A percentile compares a stretch with the other conserved stretches of the same genome.
These are phyloP conservation scores for Tillandsia fasciculata DNA, from an alignment of 176 grass and related monocot genomes.

Conservation along the genomic window DNA sequence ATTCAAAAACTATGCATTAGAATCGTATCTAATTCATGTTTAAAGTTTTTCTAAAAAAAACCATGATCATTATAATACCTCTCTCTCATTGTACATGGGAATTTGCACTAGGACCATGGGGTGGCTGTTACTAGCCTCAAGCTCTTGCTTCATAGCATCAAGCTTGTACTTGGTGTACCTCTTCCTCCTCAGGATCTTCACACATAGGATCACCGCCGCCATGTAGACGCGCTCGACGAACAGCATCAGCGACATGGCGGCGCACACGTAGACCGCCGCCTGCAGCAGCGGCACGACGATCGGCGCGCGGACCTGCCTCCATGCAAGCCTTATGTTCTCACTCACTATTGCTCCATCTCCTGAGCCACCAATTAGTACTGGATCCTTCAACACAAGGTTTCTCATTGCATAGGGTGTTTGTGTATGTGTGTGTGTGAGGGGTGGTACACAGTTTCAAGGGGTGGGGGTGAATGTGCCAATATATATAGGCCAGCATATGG, in stretches of 20 bases:
- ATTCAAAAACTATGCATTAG: too few species aligned
- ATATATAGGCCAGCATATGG: neutral
- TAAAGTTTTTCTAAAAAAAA: neutral
- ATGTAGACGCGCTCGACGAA: slow-evolving; percentile 89
- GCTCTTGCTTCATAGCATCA: slow-evolving; percentile 7
- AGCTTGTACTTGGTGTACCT: slow-evolving; percentile 23
- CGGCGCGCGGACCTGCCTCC: slow-evolving; percentile 25
- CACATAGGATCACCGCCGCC: slow-evolving; percentile 44
- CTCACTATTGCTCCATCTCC: neutral
- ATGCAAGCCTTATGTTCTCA: slow-evolving; percentile 12
- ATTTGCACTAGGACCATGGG: slow-evolving; percentile 76
- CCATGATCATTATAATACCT: slow-evolving; percentile 22
- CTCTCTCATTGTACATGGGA: slow-evolving; percentile 92
- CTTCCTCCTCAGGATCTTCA: slow-evolving; percentile 39
- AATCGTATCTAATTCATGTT: neutral
- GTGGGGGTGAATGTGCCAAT: neutral
- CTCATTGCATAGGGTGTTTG: slow-evolving; percentile 14
- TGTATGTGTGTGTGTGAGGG: neutral
- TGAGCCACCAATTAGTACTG: neutral
- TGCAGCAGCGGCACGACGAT: slow-evolving; percentile 52
- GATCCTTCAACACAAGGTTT: slow-evolving; percentile 24
- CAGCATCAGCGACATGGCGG: slow-evolving; percentile 64
- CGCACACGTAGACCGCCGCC: slow-evolving; percentile 46
- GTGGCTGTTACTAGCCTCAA: slow-evolving; percentile 26
- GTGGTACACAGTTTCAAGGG: neutral